Evolutionary conservation across 345 rosid genomes (phyloP), one percentile per base, ranked within the genome.

Genomic region (Bretschneidera sinensis): DNA sequence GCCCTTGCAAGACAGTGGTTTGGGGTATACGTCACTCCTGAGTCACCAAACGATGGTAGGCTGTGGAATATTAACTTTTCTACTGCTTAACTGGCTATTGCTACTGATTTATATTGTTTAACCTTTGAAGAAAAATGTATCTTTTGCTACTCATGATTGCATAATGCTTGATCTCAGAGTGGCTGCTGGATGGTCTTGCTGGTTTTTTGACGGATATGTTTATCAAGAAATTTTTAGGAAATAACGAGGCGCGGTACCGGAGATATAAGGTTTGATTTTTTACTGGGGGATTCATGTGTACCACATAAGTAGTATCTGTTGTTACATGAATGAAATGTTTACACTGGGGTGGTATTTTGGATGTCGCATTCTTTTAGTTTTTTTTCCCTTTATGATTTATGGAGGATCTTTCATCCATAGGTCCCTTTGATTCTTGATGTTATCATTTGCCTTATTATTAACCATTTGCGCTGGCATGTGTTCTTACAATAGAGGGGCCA

Each of bases 1-100:
- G 88, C 91, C 53, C 90, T 94, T 62, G 97, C 99, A 54, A 90
- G 83, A 61, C 99, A 94, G 80, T 94, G 99, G 99, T 94, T 94
- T 83, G 99, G 99, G 48, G 81, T 83, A 50, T 94, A 80, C 73
- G 76, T 94, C 48, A 76, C 88, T 54, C 82, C 96, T 1, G 92
- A 89, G 62, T 79, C 86, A 69, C 84, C 91, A 60, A 82, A 79
- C 75, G 99, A 94, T 76, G 99, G 99, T 88, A 77, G 74, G 85
- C 64, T 65, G 54, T 65, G 61, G 59, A 33, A 60, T 43, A 57
- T 69, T 43, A 48, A 64, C 68, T 49, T 64, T 54, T 65, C 9
- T 62, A 17, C 20, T 67, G 52, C 39, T 49, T 73, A 28, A 45
- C 54, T 71, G 28, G 52, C 33, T 48, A 17, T 55, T 64, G 47